These are phyloP conservation scores for Penicillium sp. DNA, from an alignment of 2,329 filamentous ascomycete genomes.

Conservation along the genomic window DNA sequence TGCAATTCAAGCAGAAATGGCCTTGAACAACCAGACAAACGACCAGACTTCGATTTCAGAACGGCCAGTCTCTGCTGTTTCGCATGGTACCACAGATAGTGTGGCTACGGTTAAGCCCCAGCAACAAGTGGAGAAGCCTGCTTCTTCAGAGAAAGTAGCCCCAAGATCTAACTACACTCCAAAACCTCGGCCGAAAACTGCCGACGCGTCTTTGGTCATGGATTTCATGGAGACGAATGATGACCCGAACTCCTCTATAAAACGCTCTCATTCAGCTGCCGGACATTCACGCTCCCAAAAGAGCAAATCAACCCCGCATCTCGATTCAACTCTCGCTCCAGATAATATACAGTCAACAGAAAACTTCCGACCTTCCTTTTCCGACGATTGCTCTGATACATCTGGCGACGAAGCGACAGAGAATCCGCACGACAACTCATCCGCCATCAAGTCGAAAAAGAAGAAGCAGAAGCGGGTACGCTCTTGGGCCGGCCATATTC, in stretches of 20 bases:
- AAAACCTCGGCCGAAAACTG: constrained; percentile 45
- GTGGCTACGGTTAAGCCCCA: constrained; percentile 64
- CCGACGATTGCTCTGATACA: constrained; percentile 32
- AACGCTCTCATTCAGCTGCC: constrained; percentile 44
- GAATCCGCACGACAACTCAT: constrained; percentile 31
- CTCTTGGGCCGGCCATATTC: constrained; percentile 54
- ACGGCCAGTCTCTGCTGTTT: constrained; percentile 77
- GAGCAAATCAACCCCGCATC: constrained; percentile 31
- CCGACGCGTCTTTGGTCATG: constrained; percentile 41
- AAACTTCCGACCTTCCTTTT: constrained; percentile 28
- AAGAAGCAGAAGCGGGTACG: constrained; percentile 74
- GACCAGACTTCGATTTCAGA: constrained; percentile 57
- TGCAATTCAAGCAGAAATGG: constrained; percentile 15
- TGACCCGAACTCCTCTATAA: constrained; percentile 22
- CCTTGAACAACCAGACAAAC: constrained; percentile 13
- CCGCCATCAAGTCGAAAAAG: constrained; percentile 42
- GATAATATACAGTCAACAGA: constrained; percentile 27
- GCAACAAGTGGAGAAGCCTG: constrained; percentile 53
- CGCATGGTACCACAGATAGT: constrained; percentile 79
- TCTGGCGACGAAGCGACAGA: constrained; percentile 28
- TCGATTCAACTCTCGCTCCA: constrained; percentile 25
- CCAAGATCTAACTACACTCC: constrained; percentile 32
- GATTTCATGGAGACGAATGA: constrained; percentile 21
- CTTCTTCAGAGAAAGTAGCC: constrained; percentile 40
- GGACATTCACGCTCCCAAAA: constrained; percentile 35